Base-by-base conservation (phyloP, 176 grass and related monocot genomes). In the Bonia amplexicaulis region DNA sequence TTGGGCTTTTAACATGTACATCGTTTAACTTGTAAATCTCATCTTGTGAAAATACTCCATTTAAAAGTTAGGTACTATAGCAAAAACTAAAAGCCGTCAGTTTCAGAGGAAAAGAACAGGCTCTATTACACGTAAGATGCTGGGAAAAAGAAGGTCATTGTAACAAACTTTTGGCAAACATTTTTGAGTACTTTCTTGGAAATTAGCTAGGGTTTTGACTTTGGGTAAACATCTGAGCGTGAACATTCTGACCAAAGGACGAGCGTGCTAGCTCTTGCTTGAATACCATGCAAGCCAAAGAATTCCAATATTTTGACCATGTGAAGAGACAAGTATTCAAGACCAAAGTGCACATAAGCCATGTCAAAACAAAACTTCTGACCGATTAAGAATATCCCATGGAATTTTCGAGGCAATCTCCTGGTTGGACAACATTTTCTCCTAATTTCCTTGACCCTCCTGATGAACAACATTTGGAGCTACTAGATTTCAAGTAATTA, bases 111-210 rank as follows among this genome's bases (percentile, higher is more conserved):
- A n/a, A n/a, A n/a, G n/a, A n/a, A n/a, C n/a, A n/a, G n/a, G n/a
- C n/a, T n/a, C n/a, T n/a, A 51, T 22, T 9, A 22, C 25, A 88
- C 74, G 73, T 78, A 78, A 60, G 73, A 26, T 19, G 51, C 22
- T n/a, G 3, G 33, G 14, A 60, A 71, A 88, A 81, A 69, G 44
- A 41, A 0, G 47, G 52, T 22, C 42, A 11, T 17, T 7, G 40
- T 20, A 66, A 53, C 35, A 25, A 59, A 16, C 49, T 5, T 59
- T 9, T 53, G 59, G 58, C 45, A n/a, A 66, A 6, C 17, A 1
- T 44, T 49, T 74, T 61, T 1, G 69, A 63, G 82, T 17, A 23
- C 16, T 86, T 90, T 85, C 72, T 27, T 61, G 77, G 88, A 77
- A 82, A 88, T 61, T 25, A 42, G 76, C 69, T 48, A 7, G n/a